Conservation (phyloP, 2,329 filamentous ascomycete genomes). For the Aureobasidium namibiae region DNA sequence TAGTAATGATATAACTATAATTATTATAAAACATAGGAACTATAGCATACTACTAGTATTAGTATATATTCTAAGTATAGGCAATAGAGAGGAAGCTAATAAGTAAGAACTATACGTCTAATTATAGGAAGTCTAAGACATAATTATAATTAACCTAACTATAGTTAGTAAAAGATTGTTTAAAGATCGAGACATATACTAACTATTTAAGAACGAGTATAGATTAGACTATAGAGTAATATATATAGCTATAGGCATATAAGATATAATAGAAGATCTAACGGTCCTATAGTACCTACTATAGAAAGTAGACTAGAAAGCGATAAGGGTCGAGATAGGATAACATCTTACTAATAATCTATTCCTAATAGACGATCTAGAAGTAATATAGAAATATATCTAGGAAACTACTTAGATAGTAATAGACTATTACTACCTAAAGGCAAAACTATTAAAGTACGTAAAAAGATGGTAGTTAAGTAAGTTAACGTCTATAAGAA, state of each 20-base stretch:
- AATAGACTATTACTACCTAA: conserved; percentile 18
- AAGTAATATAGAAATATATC: not conserved
- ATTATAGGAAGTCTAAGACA: too few relatives aligned
- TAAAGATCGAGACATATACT: not conserved
- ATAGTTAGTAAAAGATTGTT: not conserved
- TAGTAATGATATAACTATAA: too few relatives aligned
- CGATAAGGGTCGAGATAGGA: not conserved
- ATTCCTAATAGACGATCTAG: not conserved
- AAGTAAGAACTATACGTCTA: not conserved
- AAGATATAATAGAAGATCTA: not conserved
- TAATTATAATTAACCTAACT: too few relatives aligned
- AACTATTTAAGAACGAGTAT: not conserved
- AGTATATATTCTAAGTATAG: not conserved
- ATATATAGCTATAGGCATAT: not conserved
- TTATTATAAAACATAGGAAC: not conserved
- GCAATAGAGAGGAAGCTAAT: not conserved
- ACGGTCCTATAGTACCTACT: not conserved
- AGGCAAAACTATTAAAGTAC: conserved; percentile 21
- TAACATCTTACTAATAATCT: not conserved
- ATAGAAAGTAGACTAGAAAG: not conserved
- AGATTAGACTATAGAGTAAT: conserved; percentile 4
- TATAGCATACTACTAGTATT: not conserved
- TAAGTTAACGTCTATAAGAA: not conserved
- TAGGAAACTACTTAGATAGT: conserved; percentile 2
- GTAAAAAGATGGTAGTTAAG: conserved; percentile 25